These are phyloP conservation scores for Henckelia pumila DNA, from an alignment of 257 asterid genomes.

Conservation along the genomic window DNA sequence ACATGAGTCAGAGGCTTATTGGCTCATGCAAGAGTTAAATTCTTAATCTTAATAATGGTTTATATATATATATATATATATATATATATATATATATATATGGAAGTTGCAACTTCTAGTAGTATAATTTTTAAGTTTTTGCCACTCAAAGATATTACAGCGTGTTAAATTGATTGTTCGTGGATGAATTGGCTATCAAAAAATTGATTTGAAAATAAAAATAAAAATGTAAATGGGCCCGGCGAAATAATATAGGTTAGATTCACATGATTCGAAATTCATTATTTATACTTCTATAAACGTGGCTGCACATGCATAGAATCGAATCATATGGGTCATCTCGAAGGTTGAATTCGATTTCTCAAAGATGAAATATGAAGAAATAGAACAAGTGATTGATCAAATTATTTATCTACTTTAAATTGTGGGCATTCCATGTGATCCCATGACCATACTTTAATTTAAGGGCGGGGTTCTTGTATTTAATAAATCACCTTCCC, in stretches of 20 bases:
- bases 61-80: too few species aligned
- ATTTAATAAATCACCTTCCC: conserved; percentile 29
- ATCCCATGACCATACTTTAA: conserved; percentile 25
- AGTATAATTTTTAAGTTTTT: not conserved
- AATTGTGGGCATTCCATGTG: conserved; percentile 46
- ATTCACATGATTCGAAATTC: not conserved
- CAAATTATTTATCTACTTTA: not conserved
- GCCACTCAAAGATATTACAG: not conserved
- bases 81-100: too few species aligned
- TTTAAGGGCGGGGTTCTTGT: conserved; percentile 21
- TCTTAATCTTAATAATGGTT: not conserved
- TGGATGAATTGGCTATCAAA: too few species aligned
- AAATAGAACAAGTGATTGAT: not conserved
- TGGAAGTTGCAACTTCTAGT: not conserved
- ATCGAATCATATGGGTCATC: not conserved
- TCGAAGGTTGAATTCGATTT: not conserved
- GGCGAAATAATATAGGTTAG: too few species aligned
- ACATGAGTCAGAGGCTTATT: too few species aligned
- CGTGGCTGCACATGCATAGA: not conserved
- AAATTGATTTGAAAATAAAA: too few species aligned
- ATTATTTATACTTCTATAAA: not conserved
- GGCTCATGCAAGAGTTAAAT: too few species aligned
- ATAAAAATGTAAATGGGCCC: not conserved
- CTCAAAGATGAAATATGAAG: not conserved
- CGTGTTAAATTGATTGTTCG: too few species aligned